Evolutionary conservation across 345 rosid genomes (phyloP), one percentile per base, ranked within the genome.

Genomic region (Cardamine resedifolia): DNA sequence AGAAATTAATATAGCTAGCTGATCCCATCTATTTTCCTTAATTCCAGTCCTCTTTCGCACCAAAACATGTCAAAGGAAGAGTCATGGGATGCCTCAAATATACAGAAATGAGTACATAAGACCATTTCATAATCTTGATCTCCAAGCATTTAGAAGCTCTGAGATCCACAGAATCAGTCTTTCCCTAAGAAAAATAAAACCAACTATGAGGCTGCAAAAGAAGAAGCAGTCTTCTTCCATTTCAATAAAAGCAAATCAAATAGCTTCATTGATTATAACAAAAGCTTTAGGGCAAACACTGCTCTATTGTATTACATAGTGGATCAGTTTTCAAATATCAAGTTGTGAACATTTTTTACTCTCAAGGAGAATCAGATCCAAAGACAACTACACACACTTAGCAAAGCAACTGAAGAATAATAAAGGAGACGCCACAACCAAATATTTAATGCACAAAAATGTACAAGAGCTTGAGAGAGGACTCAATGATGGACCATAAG

Each of bases 391-490:
- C 74, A 72, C 63, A 68, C 63, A 31, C 62, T 57, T 58, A 56
- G 20, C 23, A 41, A 59, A 70, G 61, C 36, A 52, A 51, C 20
- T 31, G 47, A 27, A 55, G 56, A 49, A 48, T 23, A 48, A 31
- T 59, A 49, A 49, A 57, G 61, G 31, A 53, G 31, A 30, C n/a
- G 10, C 23, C 51, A 71, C 50, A 65, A 34, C 24, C 71, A 50
- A 45, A 47, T 49, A 61, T 23, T 38, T 21, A 60, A 36, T 52
- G 28, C 71, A 64, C 71, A 41, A 34, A 43, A 45, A 62, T 72
- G 49, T 72, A 77, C 78, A 79, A 47, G 58, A 79, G 67, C 72
- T 71, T 30, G 61, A 81, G 71, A 63, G 23, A 53, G 34, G 44
- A 60, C 68, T 50, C 68, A 28, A 21, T 30, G 59, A 66, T 58